Evolutionary conservation across 2,329 filamentous ascomycete species (phyloP).

Genomic region (Stromatinia cepivora): DNA sequence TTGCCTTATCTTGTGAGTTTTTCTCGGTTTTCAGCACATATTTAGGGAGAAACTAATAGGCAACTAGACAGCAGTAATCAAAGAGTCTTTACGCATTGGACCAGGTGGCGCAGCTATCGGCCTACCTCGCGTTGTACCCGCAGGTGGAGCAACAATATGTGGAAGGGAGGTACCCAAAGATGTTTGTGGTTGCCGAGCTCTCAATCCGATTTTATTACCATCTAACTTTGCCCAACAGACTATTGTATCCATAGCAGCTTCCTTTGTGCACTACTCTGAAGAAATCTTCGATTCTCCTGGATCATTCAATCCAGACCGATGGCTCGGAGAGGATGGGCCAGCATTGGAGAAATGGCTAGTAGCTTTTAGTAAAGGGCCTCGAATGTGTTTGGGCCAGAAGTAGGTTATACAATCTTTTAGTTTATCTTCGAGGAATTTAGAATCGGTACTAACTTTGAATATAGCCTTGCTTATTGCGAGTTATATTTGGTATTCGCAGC

Average conservation of each 20-base stretch:
- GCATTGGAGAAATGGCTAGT: slow-evolving; percentile 38
- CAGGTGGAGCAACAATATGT: too few relatives aligned
- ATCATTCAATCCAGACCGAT: slow-evolving; percentile 33
- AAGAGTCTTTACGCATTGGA: too few relatives aligned
- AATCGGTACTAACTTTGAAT: not conserved
- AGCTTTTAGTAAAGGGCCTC: slow-evolving; percentile 47
- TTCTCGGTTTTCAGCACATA: not conserved
- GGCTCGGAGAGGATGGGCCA: slow-evolving; percentile 25
- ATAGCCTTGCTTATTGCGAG: slow-evolving; percentile 38
- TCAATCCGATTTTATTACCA: not conserved
- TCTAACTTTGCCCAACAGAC: not conserved
- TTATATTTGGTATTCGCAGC: slow-evolving; percentile 40
- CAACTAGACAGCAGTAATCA: too few relatives aligned
- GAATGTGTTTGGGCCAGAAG: slow-evolving; percentile 43
- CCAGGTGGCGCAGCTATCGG: too few relatives aligned
- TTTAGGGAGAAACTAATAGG: not conserved
- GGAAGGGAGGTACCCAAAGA: too few relatives aligned
- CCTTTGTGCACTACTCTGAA: slow-evolving; percentile 33
- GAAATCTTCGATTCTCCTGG: slow-evolving; percentile 31
- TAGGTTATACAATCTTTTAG: not conserved
- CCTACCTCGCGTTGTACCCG: too few relatives aligned
- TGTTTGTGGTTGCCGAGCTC: too few relatives aligned
- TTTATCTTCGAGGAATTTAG: not conserved
- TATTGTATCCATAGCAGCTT: slow-evolving; percentile 40
- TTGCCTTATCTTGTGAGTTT: slow-evolving; percentile 35